Conservation (phyloP, 2,329 filamentous ascomycete genomes). For the Aureobasidium leucospermi region DNA sequence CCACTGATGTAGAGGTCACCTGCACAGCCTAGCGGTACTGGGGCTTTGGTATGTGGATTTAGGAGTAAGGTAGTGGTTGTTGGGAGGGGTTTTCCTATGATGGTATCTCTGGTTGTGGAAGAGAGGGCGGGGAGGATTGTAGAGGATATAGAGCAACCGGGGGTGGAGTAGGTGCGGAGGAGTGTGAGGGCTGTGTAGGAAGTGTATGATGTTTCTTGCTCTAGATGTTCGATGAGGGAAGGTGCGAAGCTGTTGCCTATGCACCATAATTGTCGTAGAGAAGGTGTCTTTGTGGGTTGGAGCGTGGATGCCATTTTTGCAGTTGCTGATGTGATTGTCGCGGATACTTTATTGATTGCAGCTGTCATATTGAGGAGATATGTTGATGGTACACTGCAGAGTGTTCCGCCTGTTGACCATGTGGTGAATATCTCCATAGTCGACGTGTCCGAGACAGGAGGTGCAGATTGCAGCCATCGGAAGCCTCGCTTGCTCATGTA, state of each 20-base stretch:
- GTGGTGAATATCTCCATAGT: constrained; percentile 20
- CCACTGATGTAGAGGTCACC: constrained; percentile 28
- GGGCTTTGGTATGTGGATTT: constrained; percentile 52
- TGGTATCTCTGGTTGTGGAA: constrained; percentile 35
- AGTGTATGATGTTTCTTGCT: neutral
- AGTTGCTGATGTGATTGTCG: constrained; percentile 17
- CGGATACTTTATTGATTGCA: constrained; percentile 12
- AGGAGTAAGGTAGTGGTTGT: constrained; percentile 69
- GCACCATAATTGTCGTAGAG: constrained; percentile 11
- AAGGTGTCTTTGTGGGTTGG: constrained; percentile 14
- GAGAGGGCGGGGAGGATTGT: neutral
- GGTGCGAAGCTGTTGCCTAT: neutral
- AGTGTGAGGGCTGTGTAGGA: neutral
- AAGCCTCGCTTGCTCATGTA: constrained; percentile 19
- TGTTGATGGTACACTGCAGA: constrained; percentile 18
- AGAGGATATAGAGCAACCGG: neutral
- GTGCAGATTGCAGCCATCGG: constrained; percentile 18
- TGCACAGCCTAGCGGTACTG: constrained; percentile 17
- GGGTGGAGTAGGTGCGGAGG: neutral
- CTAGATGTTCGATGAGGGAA: neutral
- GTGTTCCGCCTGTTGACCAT: constrained; percentile 17
- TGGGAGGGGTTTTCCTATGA: constrained; percentile 70
- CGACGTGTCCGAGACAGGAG: constrained; percentile 17
- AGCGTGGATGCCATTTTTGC: constrained; percentile 17
- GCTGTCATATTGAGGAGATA: neutral